Base-by-base conservation (phyloP, 768 basidiomycete species). In the Auriscalpium vulgare region DNA sequence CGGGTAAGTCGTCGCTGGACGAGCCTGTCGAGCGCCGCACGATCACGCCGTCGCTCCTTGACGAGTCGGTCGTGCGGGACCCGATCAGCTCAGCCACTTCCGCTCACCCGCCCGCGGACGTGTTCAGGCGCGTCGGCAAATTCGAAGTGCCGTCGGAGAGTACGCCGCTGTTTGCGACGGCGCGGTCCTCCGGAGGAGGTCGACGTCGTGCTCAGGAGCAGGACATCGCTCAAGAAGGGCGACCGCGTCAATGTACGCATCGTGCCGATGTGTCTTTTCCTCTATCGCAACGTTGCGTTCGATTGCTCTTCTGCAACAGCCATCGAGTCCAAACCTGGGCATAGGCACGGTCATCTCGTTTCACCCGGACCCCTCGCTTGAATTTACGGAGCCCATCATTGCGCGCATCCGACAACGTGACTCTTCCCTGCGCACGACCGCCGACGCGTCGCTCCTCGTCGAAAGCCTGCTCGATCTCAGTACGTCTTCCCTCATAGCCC, bases 381-480 rank as follows among this genome's bases (percentile, higher is more conserved):
- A 71, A 44, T 76, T 83, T 58, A 82, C 81, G 1, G 68, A 71
- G 2, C 82, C 86, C 0, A 83, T 88, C 54, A 67, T 75, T 17
- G 68, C 74, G 16, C 81, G 85, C 11, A 67, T 89, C 49, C 72
- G 74, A 21, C 78, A 80, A 56, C 70, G 74, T 2, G 82, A 87
- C 59, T 84, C 85, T 0, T 73, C 80, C 7, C 70, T 89, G 7
- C 75, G 85, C 35, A 76, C 73, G 45, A 81, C 83, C 0, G 80
- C 81, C 29, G 88, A 90, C 61, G 74, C 84, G 5, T 84, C 84
- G 10, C 69, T 91, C 10, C 72, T 91, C 10, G 76, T 90, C 3
- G 82, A 90, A 65, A 79, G 79, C 37, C 62, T 91, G 23, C 70
- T 91, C 43, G 88, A 90, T 66, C 73, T 75, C 3, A 66, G 74